phyloP scores from a whole-genome alignment of 345 rosid genomes.

The Cochlearia excelsa region DNA sequence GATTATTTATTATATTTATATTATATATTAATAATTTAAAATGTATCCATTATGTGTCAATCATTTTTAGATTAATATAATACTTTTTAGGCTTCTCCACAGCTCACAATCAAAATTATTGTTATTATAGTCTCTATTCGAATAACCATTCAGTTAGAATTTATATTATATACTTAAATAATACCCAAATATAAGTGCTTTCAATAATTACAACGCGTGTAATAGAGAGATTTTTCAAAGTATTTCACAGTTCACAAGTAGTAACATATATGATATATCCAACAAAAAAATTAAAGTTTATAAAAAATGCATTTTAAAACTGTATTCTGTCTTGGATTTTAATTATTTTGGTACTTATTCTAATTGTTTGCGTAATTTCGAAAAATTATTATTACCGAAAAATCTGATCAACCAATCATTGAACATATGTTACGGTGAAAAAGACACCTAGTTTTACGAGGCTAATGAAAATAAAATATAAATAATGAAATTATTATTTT shows the following conservation, averaged over 20 bases:
- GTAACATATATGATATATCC: neutral
- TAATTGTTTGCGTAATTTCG: neutral
- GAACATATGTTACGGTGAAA: constrained; percentile 19
- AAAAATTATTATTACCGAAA: neutral
- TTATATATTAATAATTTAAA: constrained; percentile 18
- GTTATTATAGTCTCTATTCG: neutral
- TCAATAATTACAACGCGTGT: constrained; percentile 11
- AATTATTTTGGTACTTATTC: too few relatives aligned
- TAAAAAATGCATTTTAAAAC: neutral
- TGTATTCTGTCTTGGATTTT: too few relatives aligned
- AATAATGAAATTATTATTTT: neutral
- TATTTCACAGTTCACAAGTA: constrained; percentile 23
- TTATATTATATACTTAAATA: neutral
- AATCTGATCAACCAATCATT: constrained; percentile 20
- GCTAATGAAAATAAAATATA: constrained; percentile 3
- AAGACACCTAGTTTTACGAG: neutral
- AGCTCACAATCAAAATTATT: constrained; percentile 17
- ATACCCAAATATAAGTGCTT: constrained; percentile 6
- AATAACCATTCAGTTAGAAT: constrained; percentile 20
- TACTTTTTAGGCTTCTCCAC: constrained; percentile 32
- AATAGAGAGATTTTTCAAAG: neutral
- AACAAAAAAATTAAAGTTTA: neutral
- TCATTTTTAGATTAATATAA: constrained; percentile 33
- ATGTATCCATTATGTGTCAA: constrained; percentile 38
- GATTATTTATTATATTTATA: neutral